phyloP scores from a whole-genome alignment of 257 asterid species.

The Solanum bukasovii region DNA sequence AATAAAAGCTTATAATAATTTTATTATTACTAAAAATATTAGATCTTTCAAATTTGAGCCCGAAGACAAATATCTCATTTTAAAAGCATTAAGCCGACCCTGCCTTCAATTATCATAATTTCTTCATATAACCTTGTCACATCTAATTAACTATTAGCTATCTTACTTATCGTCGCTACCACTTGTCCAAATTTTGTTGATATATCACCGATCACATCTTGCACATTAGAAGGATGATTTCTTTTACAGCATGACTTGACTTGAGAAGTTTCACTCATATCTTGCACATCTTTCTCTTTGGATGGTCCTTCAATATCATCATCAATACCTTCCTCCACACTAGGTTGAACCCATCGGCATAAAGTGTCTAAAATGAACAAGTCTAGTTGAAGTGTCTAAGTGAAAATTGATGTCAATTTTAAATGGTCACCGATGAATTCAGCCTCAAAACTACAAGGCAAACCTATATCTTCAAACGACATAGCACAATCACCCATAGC shows the following conservation, averaged over 20 bases:
- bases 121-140: not conserved
- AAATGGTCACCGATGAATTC: no score
- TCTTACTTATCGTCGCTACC: not conserved
- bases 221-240: not conserved
- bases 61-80: no score
- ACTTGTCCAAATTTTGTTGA: not conserved
- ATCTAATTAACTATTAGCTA: not conserved
- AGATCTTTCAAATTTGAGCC: no score
- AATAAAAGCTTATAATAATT: no score
- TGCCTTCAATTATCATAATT: not conserved
- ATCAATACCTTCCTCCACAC: not conserved
- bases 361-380: no score
- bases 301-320: not conserved
- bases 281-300: not conserved
- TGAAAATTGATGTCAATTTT: no score
- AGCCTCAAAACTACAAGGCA: not conserved
- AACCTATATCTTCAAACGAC: not conserved
- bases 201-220: not conserved
- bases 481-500: not conserved
- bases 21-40: no score
- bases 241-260: not conserved
- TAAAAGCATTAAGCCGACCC: no score
- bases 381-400: no score
- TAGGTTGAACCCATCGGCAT: no score
- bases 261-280: not conserved